A percentile compares a stretch with the other conserved stretches of the same genome.
Conservation (phyloP, 192 early-diverging fungal species). For the Kickxella alabastrina region DNA sequence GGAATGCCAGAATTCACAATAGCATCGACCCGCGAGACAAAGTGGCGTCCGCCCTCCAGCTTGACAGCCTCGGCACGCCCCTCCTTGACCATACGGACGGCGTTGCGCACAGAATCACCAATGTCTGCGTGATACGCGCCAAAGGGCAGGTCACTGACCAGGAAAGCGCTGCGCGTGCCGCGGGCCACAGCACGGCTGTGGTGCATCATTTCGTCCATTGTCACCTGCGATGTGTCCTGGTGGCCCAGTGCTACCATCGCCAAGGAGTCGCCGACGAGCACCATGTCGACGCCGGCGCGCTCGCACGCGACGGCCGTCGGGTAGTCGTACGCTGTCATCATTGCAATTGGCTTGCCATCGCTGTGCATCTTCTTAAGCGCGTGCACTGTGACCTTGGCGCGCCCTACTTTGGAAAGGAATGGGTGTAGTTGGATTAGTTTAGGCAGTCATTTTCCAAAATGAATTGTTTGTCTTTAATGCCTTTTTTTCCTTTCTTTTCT, state of each 20-base stretch:
- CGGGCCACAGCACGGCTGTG: slow-evolving; percentile 86
- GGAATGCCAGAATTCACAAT: slow-evolving; percentile 89
- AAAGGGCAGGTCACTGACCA: slow-evolving; percentile 89
- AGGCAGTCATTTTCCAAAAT: no score
- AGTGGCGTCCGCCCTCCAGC: slow-evolving; percentile 89
- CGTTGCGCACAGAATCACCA: slow-evolving; percentile 68
- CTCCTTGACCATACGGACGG: slow-evolving; percentile 84
- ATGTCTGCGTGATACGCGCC: slow-evolving; percentile 83
- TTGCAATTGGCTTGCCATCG: slow-evolving; percentile 71
- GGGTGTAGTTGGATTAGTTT: no score
- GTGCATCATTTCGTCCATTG: slow-evolving; percentile 95
- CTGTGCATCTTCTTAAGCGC: slow-evolving; percentile 73
- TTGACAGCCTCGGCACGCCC: slow-evolving; percentile 93
- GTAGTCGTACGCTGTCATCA: slow-evolving; percentile 98
- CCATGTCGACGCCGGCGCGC: slow-evolving; percentile 77
- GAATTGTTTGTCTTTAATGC: neutral
- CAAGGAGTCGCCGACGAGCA: slow-evolving; percentile 90
- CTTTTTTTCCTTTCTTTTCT: no score
- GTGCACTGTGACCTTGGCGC: slow-evolving; percentile 82
- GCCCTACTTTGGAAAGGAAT: no score
- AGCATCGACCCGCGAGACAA: slow-evolving; percentile 67
- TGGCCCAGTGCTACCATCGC: slow-evolving; percentile 97
- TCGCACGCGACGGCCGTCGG: slow-evolving; percentile 84
- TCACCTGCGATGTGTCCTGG: slow-evolving; percentile 77
- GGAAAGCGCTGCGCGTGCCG: slow-evolving; percentile 71